These are phyloP conservation scores for Vitellaria paradoxa DNA, from an alignment of 179 eudicot genomes.

Conservation along the genomic window DNA sequence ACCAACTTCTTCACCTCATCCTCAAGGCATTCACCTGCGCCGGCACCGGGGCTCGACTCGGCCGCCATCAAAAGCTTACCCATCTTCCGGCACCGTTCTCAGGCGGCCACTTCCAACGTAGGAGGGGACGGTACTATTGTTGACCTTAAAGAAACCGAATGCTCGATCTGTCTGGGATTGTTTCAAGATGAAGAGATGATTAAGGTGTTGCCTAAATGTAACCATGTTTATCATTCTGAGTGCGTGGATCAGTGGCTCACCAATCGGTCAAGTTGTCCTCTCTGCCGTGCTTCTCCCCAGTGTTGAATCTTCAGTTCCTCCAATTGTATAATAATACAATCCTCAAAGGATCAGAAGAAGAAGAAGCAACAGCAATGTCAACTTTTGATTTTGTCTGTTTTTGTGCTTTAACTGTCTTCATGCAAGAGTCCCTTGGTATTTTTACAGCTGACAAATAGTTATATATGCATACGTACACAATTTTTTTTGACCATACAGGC, in stretches of 20 bases:
- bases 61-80: slow-evolving; percentile 16
- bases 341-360: neutral
- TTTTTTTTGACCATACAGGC: too few relatives aligned
- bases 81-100: neutral
- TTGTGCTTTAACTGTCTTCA: neutral
- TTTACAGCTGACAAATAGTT: too few relatives aligned
- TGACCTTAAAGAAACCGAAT: slow-evolving; percentile 14
- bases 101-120: neutral
- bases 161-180: slow-evolving; percentile 21
- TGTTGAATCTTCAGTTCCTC: neutral
- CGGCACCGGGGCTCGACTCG: slow-evolving; percentile 16
- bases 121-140: neutral
- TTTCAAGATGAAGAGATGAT: slow-evolving; percentile 17
- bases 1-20: neutral
- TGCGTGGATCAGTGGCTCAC: slow-evolving; percentile 23
- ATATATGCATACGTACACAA: too few relatives aligned
- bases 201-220: slow-evolving; percentile 21
- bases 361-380: neutral
- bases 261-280: slow-evolving; percentile 21
- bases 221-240: slow-evolving; percentile 18
- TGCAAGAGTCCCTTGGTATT: neutral
- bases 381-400: neutral
- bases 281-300: slow-evolving; percentile 15
- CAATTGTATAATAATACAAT: neutral
- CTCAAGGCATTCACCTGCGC: neutral